Evolutionary conservation across 2,329 filamentous ascomycete species (phyloP).

Genomic region (Colletotrichum incanum): DNA sequence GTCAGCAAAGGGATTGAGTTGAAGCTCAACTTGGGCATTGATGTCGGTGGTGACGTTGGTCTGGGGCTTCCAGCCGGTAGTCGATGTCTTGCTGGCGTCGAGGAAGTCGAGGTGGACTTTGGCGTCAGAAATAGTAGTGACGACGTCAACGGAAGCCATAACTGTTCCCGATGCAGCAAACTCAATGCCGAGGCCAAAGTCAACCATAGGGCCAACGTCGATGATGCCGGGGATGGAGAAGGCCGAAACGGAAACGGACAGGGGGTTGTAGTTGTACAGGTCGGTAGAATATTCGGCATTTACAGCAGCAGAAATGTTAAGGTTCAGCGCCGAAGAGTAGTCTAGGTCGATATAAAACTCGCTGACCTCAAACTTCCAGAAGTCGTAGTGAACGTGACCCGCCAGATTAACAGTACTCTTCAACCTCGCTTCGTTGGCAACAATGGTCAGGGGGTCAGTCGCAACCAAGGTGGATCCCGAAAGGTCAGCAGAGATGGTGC

Average conservation of each 20-base stretch:
- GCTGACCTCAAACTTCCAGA: conserved; percentile 52
- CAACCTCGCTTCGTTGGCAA: conserved; percentile 54
- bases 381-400: conserved; percentile 58
- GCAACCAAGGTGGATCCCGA: conserved; percentile 32
- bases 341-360: conserved; percentile 61
- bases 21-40: conserved; percentile 50
- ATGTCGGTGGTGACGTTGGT: conserved; percentile 53
- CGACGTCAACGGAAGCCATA: conserved; percentile 51
- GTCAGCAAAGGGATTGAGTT: conserved; percentile 52
- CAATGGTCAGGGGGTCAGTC: conserved; percentile 52
- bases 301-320: conserved; percentile 54
- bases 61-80: conserved; percentile 55
- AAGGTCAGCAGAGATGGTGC: conserved; percentile 30
- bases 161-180: conserved; percentile 53
- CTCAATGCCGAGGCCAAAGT: conserved; percentile 55
- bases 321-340: conserved; percentile 50
- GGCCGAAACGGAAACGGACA: conserved; percentile 53
- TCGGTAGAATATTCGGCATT: conserved; percentile 52
- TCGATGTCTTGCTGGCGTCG: conserved; percentile 48
- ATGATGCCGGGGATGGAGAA: conserved; percentile 60
- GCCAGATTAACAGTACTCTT: conserved; percentile 56
- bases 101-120: conserved; percentile 58
- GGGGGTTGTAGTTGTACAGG: conserved; percentile 55
- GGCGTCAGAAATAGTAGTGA: conserved; percentile 52
- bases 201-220: conserved; percentile 55